phyloP scores from a whole-genome alignment of 2,329 filamentous ascomycete genomes.

The Furcasterigmium sp. region DNA sequence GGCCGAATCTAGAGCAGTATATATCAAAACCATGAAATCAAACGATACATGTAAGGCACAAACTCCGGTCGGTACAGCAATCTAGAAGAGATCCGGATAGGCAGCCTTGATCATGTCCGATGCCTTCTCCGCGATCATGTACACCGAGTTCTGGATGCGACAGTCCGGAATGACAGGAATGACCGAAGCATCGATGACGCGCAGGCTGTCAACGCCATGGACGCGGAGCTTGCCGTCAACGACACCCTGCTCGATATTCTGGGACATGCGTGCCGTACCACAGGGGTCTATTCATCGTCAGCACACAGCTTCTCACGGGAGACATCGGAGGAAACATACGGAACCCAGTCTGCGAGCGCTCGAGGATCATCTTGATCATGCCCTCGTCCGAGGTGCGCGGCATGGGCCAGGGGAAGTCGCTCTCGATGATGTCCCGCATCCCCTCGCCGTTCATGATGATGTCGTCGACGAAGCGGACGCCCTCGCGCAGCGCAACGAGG shows the following conservation, averaged over 20 bases:
- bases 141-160: conserved; percentile 57
- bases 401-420: conserved; percentile 57
- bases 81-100: conserved; percentile 18
- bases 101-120: conserved; percentile 10
- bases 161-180: conserved; percentile 51
- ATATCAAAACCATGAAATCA: too few relatives aligned
- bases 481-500: conserved; percentile 54
- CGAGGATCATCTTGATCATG: conserved; percentile 51
- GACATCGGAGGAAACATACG: conserved; percentile 20
- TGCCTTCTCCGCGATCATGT: conserved; percentile 53
- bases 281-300: too few relatives aligned
- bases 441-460: conserved; percentile 51
- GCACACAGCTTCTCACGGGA: too few relatives aligned
- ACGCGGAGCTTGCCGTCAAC: conserved; percentile 47
- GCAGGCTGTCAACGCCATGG: conserved; percentile 45
- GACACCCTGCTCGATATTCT: conserved; percentile 44
- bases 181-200: conserved; percentile 50
- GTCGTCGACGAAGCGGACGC: conserved; percentile 50
- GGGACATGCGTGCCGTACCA: conserved; percentile 47
- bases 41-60: too few relatives aligned
- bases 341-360: conserved; percentile 55
- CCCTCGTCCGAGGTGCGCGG: conserved; percentile 47
- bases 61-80: not conserved
- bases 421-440: conserved; percentile 47
- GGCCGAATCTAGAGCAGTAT: too few relatives aligned